Conservation (phyloP, 805 yeast species). For the Teunomyces gatunensis region DNA sequence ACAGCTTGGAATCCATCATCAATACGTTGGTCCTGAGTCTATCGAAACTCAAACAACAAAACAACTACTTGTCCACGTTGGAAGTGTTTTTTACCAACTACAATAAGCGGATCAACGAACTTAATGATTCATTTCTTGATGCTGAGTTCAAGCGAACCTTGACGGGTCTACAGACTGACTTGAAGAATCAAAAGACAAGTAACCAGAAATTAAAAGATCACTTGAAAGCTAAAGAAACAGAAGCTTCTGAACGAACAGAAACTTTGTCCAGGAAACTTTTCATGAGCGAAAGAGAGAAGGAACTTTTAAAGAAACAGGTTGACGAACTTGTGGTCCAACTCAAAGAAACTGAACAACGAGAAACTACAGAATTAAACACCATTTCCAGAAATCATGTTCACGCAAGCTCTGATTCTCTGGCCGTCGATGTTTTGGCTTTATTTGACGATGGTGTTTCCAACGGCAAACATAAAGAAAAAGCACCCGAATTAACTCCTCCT, state of each 20-base stretch:
- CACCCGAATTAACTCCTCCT: constrained; percentile 1
- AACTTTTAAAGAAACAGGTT: constrained; percentile 8
- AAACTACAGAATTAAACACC: no score
- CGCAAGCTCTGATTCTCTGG: not conserved
- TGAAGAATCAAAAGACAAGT: constrained; percentile 13
- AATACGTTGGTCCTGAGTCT: constrained; percentile 54
- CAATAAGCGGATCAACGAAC: constrained; percentile 23
- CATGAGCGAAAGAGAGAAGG: constrained; percentile 9
- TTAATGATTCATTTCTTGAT: constrained; percentile 25
- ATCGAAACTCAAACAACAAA: constrained; percentile 58
- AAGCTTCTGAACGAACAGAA: constrained; percentile 3
- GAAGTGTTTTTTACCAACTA: constrained; percentile 55
- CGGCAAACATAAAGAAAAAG: not conserved
- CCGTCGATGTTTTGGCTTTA: not conserved
- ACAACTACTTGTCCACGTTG: constrained; percentile 51
- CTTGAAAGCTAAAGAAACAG: constrained; percentile 10
- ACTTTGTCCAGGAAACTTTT: constrained; percentile 4
- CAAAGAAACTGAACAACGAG: not conserved
- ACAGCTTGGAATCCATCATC: constrained; percentile 54
- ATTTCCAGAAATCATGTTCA: not conserved
- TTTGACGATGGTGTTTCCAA: not conserved
- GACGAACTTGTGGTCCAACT: constrained; percentile 6
- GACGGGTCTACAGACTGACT: constrained; percentile 12
- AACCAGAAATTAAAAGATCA: constrained; percentile 15
- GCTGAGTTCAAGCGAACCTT: constrained; percentile 14